Conservation (phyloP, 2,329 filamentous ascomycete genomes). For the Phaeophleospora eucalypticola region DNA sequence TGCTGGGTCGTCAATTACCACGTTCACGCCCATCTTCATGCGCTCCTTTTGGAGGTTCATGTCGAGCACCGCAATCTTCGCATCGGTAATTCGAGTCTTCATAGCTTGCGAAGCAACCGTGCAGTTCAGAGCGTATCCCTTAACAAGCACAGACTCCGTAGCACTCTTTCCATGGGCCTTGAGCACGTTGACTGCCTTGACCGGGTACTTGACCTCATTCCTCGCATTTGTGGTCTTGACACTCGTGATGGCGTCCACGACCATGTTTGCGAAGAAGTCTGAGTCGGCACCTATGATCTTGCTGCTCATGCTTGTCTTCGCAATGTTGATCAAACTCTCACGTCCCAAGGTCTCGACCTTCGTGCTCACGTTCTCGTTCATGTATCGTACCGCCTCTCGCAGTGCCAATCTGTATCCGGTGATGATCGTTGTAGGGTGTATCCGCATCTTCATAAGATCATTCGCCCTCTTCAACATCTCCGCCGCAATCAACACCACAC, state of each 20-base stretch:
- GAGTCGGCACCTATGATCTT: conserved; percentile 97
- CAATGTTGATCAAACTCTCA: conserved; percentile 89
- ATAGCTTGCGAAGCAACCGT: conserved; percentile 98
- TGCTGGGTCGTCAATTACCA: conserved; percentile 94
- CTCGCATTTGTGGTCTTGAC: conserved; percentile 91
- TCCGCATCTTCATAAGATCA: conserved; percentile 99
- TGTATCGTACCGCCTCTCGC: conserved; percentile 95
- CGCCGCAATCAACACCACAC: conserved; percentile 92
- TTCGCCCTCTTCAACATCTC: conserved; percentile 91
- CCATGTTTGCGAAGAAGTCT: conserved; percentile 96
- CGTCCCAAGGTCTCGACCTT: conserved; percentile 89
- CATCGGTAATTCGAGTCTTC: conserved; percentile 85
- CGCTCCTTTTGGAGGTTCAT: conserved; percentile 99
- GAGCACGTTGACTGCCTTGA: conserved; percentile 97
- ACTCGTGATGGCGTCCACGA: conserved; percentile 90
- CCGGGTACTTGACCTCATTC: conserved; percentile 89
- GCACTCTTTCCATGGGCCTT: conserved; percentile 96
- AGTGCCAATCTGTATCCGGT: conserved; percentile 94
- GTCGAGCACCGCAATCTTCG: conserved; percentile 93
- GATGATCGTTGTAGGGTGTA: conserved; percentile 99
- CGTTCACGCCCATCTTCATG: conserved; percentile 98
- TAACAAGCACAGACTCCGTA: conserved; percentile 82
- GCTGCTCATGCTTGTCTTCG: conserved; percentile 98
- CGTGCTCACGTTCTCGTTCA: conserved; percentile 96
- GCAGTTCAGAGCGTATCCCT: conserved; percentile 97